A percentile compares a stretch with the other conserved stretches of the same genome.
Conservation (phyloP, 2,329 filamentous ascomycete species). For the Pseudogymnoascus sp. region DNA sequence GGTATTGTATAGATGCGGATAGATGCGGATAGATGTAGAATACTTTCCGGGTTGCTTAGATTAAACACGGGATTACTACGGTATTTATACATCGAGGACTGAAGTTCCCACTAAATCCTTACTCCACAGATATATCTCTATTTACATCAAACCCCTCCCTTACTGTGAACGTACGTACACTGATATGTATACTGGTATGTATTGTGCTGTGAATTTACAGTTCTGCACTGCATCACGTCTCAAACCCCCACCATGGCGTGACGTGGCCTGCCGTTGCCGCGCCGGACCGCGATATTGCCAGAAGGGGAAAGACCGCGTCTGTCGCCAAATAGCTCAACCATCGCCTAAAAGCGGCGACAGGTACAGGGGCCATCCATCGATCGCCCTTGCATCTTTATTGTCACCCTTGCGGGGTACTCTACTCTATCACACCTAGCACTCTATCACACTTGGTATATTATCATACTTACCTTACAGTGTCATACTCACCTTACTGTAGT, state of each 20-base stretch:
- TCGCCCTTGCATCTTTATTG: not conserved
- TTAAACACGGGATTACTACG: not conserved
- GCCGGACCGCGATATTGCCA: not conserved
- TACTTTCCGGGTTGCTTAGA: not conserved
- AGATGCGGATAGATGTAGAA: not conserved
- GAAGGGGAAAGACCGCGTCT: constrained; percentile 1
- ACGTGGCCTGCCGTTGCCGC: not conserved
- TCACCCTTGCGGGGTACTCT: constrained; percentile 4
- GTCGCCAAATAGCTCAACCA: not conserved
- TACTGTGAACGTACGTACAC: not conserved
- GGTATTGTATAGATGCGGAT: not conserved
- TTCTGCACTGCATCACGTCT: not conserved
- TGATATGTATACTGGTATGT: not conserved
- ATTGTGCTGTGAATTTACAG: not conserved
- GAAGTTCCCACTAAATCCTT: not conserved
- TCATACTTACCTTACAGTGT: not conserved
- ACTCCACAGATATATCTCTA: not conserved
- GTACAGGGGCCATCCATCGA: not conserved
- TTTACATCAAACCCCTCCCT: not conserved
- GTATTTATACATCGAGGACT: not conserved
- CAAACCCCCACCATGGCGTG: not conserved
- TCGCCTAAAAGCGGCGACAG: not conserved
- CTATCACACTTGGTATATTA: not conserved
- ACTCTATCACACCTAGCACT: not conserved
- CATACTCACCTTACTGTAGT: not conserved